Base-by-base conservation (phyloP, 129 eudicot genomes). In the Solidago caesia region DNA sequence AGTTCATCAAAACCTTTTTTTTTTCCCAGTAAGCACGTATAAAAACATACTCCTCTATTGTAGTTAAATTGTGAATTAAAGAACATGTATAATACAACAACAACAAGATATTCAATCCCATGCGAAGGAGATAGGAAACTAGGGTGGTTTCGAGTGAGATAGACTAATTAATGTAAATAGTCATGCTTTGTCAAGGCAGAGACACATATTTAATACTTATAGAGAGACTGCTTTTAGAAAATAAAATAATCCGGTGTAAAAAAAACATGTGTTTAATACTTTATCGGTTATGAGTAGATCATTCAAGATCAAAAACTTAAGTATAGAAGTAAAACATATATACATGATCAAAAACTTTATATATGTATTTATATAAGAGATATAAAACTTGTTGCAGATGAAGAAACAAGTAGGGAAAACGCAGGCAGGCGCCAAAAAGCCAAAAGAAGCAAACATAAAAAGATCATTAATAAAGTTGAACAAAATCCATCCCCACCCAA, bases 341-440 rank as follows among this genome's bases (percentile, higher is more conserved):
- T 55, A 66, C 11, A 16, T 48, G 13, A 48, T 21, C 21, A 9
- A 48, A 13, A 56, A 66, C 21, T 65, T 65, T 59, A 73, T 68
- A 43, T 15, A 44, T 44, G 39, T 16, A 15, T 56, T 65, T 39
- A 55, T 64, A 72, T 46, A 64, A 45, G 46, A 64, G 26, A 71
- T 74, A 70, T 21, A 64, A 51, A 73, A 64, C 52, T 64, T 79
- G 83, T 66, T 73, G 64, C 79, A 73, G 79, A 73, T 73, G 83
- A 73, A 79, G 83, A 73, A 79, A 79, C 83, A 79, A 79, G 79
- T 68, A 73, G 79, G 79, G 16, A 73, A 79, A 79, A 73, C 74
- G 79, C 83, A 79, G 83, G 78, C 83, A 79, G 15, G 15, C 15
- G 21, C 21, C 21, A 21, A 53, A 79, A 79, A 65, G 83, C 74